Percentiles rank a stretch among this genome's conserved stretches.
These are phyloP conservation scores for Geranium incanum DNA, from an alignment of 441 rosid genomes.

Conservation along the genomic window DNA sequence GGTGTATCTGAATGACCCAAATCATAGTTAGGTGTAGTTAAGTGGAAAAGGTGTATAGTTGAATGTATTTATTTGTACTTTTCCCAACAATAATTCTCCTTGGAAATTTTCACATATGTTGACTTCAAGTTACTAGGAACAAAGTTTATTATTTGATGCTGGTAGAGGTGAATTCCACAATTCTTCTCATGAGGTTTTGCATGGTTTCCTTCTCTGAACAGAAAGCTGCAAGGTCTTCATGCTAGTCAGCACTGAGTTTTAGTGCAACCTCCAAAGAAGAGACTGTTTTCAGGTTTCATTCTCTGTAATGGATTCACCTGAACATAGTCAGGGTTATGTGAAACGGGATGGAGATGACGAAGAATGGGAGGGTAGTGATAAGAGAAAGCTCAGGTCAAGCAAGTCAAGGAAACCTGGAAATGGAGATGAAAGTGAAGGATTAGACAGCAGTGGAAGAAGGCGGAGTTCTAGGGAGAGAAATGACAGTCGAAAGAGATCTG, in stretches of 20 bases:
- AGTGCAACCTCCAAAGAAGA: neutral
- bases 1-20: too few species aligned
- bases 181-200: neutral
- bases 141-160: too few species aligned
- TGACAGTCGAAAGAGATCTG: constrained; percentile 58
- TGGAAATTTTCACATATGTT: too few species aligned
- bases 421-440: constrained; percentile 50
- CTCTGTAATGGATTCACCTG: constrained; percentile 53
- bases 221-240: constrained; percentile 5
- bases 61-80: too few species aligned
- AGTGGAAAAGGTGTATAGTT: too few species aligned
- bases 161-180: neutral
- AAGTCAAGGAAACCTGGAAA: constrained; percentile 47
- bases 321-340: constrained; percentile 35
- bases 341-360: constrained; percentile 55
- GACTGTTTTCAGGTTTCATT: constrained; percentile 11
- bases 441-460: constrained; percentile 47
- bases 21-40: too few species aligned
- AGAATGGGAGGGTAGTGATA: constrained; percentile 55
- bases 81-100: too few species aligned
- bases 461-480: constrained; percentile 52
- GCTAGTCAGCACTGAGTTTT: neutral
- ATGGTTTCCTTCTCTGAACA: neutral
- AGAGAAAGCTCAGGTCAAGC: constrained; percentile 56
- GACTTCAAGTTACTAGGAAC: too few species aligned